Evolutionary conservation across 352 stramenopile species (phyloP).

Genomic region (Halophytophthora polymorphica): DNA sequence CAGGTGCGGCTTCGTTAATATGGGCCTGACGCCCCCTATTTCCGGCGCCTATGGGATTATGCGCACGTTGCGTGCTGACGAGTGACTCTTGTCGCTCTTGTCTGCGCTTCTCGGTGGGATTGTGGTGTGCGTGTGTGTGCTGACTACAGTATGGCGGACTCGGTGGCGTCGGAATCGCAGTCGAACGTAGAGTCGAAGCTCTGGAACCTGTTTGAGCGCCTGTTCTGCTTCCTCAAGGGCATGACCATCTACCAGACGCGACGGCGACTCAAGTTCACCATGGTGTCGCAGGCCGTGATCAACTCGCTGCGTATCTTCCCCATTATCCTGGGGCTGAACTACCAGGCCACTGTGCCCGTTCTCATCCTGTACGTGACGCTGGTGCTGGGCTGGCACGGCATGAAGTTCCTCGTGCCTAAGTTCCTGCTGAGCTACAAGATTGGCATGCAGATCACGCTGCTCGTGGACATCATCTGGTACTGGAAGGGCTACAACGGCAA

Average conservation of each 20-base stretch:
- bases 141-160: slow-evolving; percentile 66
- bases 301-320: slow-evolving; percentile 84
- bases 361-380: slow-evolving; percentile 86
- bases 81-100: slow-evolving; percentile 7
- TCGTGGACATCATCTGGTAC: slow-evolving; percentile 88
- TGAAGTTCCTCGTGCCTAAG: slow-evolving; percentile 83
- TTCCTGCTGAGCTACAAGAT: slow-evolving; percentile 89
- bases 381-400: slow-evolving; percentile 85
- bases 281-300: slow-evolving; percentile 79
- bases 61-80: not conserved
- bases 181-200: slow-evolving; percentile 60
- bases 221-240: slow-evolving; percentile 87
- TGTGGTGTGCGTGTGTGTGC: not conserved
- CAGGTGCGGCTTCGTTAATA: slow-evolving; percentile 20
- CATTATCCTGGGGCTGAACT: slow-evolving; percentile 83
- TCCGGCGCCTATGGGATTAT: slow-evolving; percentile 1
- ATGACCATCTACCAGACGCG: slow-evolving; percentile 87
- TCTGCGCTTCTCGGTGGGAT: not conserved
- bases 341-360: slow-evolving; percentile 78
- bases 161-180: slow-evolving; percentile 62
- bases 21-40: too few relatives aligned
- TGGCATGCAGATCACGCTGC: slow-evolving; percentile 82
- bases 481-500: slow-evolving; percentile 85
- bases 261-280: slow-evolving; percentile 82
- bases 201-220: slow-evolving; percentile 77